A percentile compares a stretch with the other conserved stretches of the same genome.
phyloP scores from a whole-genome alignment of 179 eudicot genomes.

The Vitellaria paradoxa region DNA sequence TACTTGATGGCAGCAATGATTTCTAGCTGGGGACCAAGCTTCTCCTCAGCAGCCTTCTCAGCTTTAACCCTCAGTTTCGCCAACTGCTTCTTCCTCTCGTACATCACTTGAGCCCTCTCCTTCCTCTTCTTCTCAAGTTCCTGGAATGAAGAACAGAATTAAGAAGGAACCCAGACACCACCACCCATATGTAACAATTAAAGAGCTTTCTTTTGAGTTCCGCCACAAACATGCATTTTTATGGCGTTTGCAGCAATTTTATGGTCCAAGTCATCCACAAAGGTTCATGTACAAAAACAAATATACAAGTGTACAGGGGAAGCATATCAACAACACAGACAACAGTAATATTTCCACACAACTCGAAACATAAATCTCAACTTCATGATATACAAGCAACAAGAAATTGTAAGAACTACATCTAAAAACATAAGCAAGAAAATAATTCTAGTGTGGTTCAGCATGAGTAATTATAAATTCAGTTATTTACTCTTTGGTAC shows the following conservation, averaged over 20 bases:
- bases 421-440: background rate
- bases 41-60: constrained; percentile 71
- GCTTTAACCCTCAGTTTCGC: constrained; percentile 64
- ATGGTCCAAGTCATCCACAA: background rate
- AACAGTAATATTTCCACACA: background rate
- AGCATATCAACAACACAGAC: too few species aligned
- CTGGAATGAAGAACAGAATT: constrained; percentile 25
- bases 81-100: constrained; percentile 78
- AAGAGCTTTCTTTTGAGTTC: background rate
- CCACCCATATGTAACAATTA: background rate
- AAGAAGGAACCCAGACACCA: background rate
- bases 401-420: background rate
- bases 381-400: background rate
- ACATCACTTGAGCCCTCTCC: constrained; percentile 56
- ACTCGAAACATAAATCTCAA: background rate
- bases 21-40: constrained; percentile 77
- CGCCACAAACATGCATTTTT: background rate
- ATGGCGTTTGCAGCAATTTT: background rate
- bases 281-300: background rate
- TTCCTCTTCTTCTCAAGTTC: constrained; percentile 89
- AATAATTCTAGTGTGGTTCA: background rate
- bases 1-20: constrained; percentile 74
- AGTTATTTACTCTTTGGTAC: background rate
- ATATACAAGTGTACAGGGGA: background rate
- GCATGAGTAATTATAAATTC: background rate